Conservation (phyloP, 768 basidiomycete genomes). For the Mycena rebaudengoi region DNA sequence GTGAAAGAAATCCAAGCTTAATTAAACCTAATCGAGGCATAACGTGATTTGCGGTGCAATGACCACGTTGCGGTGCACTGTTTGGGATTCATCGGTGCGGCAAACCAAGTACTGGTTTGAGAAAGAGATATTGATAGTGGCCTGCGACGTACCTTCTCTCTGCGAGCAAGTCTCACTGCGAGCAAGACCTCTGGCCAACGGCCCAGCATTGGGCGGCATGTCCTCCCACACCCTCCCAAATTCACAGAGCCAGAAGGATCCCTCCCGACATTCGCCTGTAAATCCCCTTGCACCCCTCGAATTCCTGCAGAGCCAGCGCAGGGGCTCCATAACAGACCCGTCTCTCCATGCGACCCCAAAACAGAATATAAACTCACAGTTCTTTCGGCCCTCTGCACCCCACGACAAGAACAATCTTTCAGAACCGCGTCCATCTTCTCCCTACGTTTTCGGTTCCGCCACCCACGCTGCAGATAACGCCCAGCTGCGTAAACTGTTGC, state of each 20-base stretch:
- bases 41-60: not conserved
- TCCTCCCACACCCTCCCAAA: too few species aligned
- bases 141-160: too few species aligned
- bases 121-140: not conserved
- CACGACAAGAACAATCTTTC: slow-evolving; percentile 41
- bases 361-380: slow-evolving; percentile 21
- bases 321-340: slow-evolving; percentile 87
- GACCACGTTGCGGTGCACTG: too few species aligned
- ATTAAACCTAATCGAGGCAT: slow-evolving; percentile 11
- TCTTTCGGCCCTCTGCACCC: too few species aligned
- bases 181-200: too few species aligned
- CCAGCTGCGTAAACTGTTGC: slow-evolving; percentile 67
- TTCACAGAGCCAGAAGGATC: slow-evolving; percentile 39
- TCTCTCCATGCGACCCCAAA: slow-evolving; percentile 65
- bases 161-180: too few species aligned
- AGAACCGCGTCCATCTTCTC: slow-evolving; percentile 67
- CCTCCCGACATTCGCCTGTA: slow-evolving; percentile 56
- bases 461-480: slow-evolving; percentile 50
- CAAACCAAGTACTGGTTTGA: too few species aligned
- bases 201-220: too few species aligned
- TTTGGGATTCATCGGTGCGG: too few species aligned
- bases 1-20: too few species aligned
- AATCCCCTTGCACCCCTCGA: slow-evolving; percentile 79
- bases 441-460: slow-evolving; percentile 78
- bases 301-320: slow-evolving; percentile 80